Conservation (phyloP, 164 flowering plant species). For the Cinnamomum chago region DNA sequence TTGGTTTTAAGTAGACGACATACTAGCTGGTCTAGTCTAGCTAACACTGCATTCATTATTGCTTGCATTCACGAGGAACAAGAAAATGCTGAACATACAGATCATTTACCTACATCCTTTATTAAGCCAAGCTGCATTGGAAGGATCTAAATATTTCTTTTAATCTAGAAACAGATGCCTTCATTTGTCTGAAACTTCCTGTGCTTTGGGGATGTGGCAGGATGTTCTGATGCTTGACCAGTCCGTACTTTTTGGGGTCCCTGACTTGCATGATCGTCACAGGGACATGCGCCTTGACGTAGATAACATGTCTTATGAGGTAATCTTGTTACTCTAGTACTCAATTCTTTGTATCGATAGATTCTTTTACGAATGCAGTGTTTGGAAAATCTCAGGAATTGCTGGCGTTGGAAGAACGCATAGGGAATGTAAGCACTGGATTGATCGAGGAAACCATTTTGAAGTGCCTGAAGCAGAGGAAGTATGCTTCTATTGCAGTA, state of each 20-base stretch:
- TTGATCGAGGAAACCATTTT: constrained; percentile 54
- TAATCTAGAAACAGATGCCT: background rate
- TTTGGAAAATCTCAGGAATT: constrained; percentile 45
- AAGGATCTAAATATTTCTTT: background rate
- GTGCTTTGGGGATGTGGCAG: constrained; percentile 26
- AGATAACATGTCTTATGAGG: constrained; percentile 97
- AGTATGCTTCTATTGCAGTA: constrained; percentile 14
- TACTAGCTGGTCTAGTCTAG: too few relatives aligned
- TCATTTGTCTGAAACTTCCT: background rate
- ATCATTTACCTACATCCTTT: background rate
- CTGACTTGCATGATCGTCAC: constrained; percentile 79
- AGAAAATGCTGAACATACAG: background rate
- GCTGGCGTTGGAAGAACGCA: constrained; percentile 80
- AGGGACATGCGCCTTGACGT: constrained; percentile 97
- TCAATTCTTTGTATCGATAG: background rate
- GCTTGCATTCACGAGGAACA: background rate
- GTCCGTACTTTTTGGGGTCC: constrained; percentile 56
- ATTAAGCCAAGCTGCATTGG: background rate
- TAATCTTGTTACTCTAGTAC: constrained; percentile 10
- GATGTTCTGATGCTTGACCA: constrained; percentile 84
- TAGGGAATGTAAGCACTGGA: constrained; percentile 84
- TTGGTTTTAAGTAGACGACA: too few relatives aligned
- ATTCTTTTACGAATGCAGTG: background rate
- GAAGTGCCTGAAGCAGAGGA: constrained; percentile 48
- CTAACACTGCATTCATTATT: too few relatives aligned